Evolutionary conservation across 768 basidiomycete species (phyloP).

Genomic region (Hygrophoropsis aurantiaca): DNA sequence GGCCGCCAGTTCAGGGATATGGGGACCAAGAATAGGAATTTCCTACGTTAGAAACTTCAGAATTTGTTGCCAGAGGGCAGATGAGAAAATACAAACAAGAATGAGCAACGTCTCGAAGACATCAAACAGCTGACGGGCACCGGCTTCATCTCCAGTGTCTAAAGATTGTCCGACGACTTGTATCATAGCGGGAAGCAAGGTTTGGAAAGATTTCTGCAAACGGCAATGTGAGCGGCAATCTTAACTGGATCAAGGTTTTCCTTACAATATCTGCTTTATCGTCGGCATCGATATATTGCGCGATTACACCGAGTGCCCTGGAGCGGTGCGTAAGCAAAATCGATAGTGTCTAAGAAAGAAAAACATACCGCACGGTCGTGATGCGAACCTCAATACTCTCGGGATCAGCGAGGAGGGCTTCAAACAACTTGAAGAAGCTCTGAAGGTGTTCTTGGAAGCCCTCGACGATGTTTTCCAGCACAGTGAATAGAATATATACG

Average conservation of each 20-base stretch:
- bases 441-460: constrained; percentile 78
- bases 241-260: neutral
- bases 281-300: constrained; percentile 87
- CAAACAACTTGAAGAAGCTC: constrained; percentile 79
- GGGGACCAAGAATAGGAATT: constrained; percentile 87
- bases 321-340: constrained; percentile 6
- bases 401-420: constrained; percentile 69
- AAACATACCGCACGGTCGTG: constrained; percentile 73
- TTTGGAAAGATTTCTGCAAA: constrained; percentile 80
- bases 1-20: constrained; percentile 81
- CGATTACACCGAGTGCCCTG: constrained; percentile 87
- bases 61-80: neutral
- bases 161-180: constrained; percentile 84
- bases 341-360: neutral
- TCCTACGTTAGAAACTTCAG: constrained; percentile 51
- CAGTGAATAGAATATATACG: constrained; percentile 84
- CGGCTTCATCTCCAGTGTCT: constrained; percentile 73
- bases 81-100: constrained; percentile 51
- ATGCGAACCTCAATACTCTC: constrained; percentile 90
- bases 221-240: no score
- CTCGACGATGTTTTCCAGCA: constrained; percentile 89
- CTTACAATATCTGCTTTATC: constrained; percentile 83
- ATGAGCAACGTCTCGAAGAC: constrained; percentile 95
- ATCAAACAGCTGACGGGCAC: constrained; percentile 89
- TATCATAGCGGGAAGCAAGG: constrained; percentile 83